Evolutionary conservation across 2,329 filamentous ascomycete genomes (phyloP).

Genomic region (Fusarium equiseti): DNA sequence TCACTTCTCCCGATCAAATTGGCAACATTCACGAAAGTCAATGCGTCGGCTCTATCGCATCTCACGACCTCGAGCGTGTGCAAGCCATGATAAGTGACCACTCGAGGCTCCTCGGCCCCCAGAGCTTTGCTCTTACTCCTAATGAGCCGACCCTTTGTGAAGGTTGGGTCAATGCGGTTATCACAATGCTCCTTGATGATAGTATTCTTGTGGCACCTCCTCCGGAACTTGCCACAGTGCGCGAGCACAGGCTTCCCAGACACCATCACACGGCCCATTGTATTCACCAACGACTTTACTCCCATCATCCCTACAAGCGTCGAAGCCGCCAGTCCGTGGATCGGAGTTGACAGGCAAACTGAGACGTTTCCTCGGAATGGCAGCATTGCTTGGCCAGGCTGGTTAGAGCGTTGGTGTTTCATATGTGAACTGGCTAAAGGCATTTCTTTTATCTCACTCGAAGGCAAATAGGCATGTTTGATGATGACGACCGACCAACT

Average conservation of each 20-base stretch:
- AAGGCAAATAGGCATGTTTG: neutral
- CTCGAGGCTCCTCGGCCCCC: slow-evolving; percentile 3
- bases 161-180: slow-evolving; percentile 23
- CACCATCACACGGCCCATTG: slow-evolving; percentile 42
- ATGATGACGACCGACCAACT: neutral
- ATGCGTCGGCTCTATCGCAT: slow-evolving; percentile 40
- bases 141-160: slow-evolving; percentile 12
- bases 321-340: slow-evolving; percentile 15
- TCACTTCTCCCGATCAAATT: slow-evolving; percentile 13
- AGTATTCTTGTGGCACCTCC: slow-evolving; percentile 34
- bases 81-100: slow-evolving; percentile 22
- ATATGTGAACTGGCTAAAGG: neutral
- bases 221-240: neutral
- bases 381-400: neutral
- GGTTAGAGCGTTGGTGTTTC: neutral
- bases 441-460: slow-evolving; percentile 1
- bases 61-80: slow-evolving; percentile 32
- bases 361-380: neutral
- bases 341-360: neutral
- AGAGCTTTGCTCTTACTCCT: neutral
- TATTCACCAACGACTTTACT: slow-evolving; percentile 40
- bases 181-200: slow-evolving; percentile 25
- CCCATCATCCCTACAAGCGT: slow-evolving; percentile 40
- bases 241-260: slow-evolving; percentile 25
- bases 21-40: slow-evolving; percentile 23